Conservation (phyloP, 2,329 filamentous ascomycete species). For the Aaosphaeria arxii region DNA sequence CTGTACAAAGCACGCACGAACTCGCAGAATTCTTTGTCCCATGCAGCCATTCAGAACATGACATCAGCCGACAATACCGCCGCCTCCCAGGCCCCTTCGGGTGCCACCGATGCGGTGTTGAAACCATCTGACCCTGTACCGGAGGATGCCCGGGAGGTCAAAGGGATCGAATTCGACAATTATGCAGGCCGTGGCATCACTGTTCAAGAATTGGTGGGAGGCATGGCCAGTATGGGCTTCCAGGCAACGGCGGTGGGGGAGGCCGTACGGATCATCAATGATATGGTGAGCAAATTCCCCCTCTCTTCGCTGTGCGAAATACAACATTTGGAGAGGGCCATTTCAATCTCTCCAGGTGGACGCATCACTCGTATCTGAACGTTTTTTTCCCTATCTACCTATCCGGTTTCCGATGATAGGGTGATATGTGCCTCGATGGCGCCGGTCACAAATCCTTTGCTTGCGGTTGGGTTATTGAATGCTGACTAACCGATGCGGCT, state of each 20-base stretch:
- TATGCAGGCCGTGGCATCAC: constrained; percentile 73
- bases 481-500: constrained; percentile 5
- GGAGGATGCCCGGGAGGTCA: constrained; percentile 72
- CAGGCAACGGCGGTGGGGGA: constrained; percentile 79
- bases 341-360: too few species aligned
- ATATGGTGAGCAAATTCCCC: constrained; percentile 65
- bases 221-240: constrained; percentile 84
- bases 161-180: constrained; percentile 89
- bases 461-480: not conserved
- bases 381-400: too few species aligned
- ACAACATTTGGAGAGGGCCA: too few species aligned
- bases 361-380: too few species aligned
- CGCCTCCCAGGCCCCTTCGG: constrained; percentile 25
- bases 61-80: too few species aligned
- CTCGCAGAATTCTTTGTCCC: too few species aligned
- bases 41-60: too few species aligned
- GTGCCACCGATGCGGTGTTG: constrained; percentile 73
- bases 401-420: too few species aligned
- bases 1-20: too few species aligned
- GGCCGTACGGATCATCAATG: constrained; percentile 87
- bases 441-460: too few species aligned
- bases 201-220: constrained; percentile 76
- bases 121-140: constrained; percentile 81
- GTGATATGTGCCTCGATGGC: too few species aligned
- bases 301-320: not conserved